phyloP scores from a whole-genome alignment of 148 eudicot species.

The Persicaria maculosa region DNA sequence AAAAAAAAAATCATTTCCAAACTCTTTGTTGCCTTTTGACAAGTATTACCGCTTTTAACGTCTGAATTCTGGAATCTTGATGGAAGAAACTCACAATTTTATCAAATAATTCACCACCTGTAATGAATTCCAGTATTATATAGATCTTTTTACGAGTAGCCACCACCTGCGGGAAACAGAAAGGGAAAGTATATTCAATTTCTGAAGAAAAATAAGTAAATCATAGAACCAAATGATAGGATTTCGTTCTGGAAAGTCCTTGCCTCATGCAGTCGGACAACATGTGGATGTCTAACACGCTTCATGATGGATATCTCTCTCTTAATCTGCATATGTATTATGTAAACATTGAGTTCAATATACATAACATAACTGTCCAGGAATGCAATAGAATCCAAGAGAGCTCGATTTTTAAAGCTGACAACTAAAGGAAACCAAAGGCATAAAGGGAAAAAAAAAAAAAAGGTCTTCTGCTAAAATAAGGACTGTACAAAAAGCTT shows the following conservation, averaged over 20 bases:
- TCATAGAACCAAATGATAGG: not conserved
- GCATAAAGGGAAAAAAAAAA: no score
- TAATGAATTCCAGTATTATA: slow-evolving; percentile 88
- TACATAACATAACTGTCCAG: not conserved
- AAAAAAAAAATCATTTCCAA: not conserved
- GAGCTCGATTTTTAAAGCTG: not conserved
- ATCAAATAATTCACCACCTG: slow-evolving; percentile 99
- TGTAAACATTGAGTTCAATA: not conserved
- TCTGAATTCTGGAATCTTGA: not conserved
- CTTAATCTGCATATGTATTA: slow-evolving; percentile 61
- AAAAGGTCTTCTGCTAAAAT: no score
- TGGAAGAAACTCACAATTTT: slow-evolving; percentile 62
- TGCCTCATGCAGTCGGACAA: slow-evolving; percentile 93
- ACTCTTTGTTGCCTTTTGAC: not conserved
- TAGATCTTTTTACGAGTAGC: slow-evolving; percentile 96
- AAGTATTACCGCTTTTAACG: not conserved
- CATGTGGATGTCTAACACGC: slow-evolving; percentile 86
- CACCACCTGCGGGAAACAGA: slow-evolving; percentile 46
- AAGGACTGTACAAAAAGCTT: no score
- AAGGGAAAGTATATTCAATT: not conserved
- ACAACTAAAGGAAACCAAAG: no score
- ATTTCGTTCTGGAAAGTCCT: slow-evolving; percentile 12
- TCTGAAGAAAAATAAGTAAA: not conserved
- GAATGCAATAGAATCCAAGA: not conserved
- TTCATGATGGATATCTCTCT: slow-evolving; percentile 95